Evolutionary conservation across 75 land plant species (phyloP), one percentile per base, ranked within the genome.

Genomic region (Picea glauca): DNA sequence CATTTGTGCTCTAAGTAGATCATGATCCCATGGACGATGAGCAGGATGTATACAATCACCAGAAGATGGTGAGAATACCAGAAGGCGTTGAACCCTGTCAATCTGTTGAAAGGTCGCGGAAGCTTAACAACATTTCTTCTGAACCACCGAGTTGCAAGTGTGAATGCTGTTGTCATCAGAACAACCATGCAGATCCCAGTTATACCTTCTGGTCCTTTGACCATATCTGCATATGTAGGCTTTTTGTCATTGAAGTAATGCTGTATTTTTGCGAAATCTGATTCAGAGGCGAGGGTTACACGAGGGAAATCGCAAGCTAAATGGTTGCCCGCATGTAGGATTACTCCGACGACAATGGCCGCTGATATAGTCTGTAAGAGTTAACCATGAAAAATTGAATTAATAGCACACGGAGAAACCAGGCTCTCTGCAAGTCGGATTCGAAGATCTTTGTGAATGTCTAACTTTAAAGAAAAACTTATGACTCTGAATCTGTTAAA

Each of bases 21-120:
- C 88, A 84, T 88, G 70, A 60, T 60, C 58, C 94, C 91, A 82
- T 97, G 99, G 64, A 93, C 40, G 58, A 94, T 32, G 60, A 95
- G 89, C 79, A 92, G 81, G 35, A 83, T 8, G 77, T 97, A 97
- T 77, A 97, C 99, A n/a, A 97, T 20, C 30, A 77, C 84, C 50
- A 91, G 81, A 18, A 97, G 80, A 77, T 97, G 99, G 85, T 97
- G 99, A 30, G 94, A 89, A 80, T 97, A 97, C 99, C 98, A 94
- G 56, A 97, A 97, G 21, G 98, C 99, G 81, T 97, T 97, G 85
- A 91, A 97, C 20, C 99, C 99, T n/a, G 98, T 88, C 57, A 97
- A 46, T 72, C 93, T 43, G 87, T 93, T 88, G 78, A 97, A 82
- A 1, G 98, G 98, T 82, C 84, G 74, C 1, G 98, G 98, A 38